These are phyloP conservation scores for Boechera stricta DNA, from an alignment of 345 rosid genomes.

Conservation along the genomic window DNA sequence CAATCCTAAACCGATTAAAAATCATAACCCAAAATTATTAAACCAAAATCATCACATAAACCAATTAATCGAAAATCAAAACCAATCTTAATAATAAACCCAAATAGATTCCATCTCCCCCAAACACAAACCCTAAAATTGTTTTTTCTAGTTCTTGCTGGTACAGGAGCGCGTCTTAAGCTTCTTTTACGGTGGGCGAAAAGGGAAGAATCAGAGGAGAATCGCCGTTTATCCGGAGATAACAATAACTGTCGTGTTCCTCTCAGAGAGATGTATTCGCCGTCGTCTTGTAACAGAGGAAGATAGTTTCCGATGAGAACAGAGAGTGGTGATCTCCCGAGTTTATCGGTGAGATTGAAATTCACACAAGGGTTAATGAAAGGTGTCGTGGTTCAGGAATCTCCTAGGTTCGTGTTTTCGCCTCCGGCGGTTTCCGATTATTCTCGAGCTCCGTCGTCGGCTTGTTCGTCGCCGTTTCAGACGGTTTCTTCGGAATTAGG, in stretches of 20 bases:
- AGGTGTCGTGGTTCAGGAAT: conserved; percentile 69
- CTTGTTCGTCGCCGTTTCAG: conserved; percentile 42
- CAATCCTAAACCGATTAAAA: no score
- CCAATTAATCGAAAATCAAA: no score
- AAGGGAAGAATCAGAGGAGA: conserved; percentile 51
- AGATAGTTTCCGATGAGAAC: conserved; percentile 52
- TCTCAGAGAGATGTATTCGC: conserved; percentile 66
- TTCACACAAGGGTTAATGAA: conserved; percentile 68
- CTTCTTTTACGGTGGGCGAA: conserved; percentile 70
- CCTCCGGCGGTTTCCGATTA: conserved; percentile 50
- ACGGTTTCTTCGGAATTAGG: conserved; percentile 35
- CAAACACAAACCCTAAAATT: no score
- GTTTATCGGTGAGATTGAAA: conserved; percentile 69
- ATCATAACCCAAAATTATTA: no score
- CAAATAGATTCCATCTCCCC: no score
- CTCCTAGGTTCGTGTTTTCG: conserved; percentile 54
- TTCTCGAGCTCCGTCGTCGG: conserved; percentile 40
- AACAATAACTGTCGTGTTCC: conserved; percentile 56
- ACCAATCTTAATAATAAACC: no score
- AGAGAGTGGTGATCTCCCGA: conserved; percentile 62
- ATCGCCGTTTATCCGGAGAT: conserved; percentile 29
- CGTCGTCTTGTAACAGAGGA: conserved; percentile 50
- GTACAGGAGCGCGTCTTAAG: conserved; percentile 63
- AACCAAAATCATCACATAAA: no score
- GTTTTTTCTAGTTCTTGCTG: no score